Base-by-base conservation (phyloP, 1,284 basidiomycete species). In the Ustilago sp. region DNA sequence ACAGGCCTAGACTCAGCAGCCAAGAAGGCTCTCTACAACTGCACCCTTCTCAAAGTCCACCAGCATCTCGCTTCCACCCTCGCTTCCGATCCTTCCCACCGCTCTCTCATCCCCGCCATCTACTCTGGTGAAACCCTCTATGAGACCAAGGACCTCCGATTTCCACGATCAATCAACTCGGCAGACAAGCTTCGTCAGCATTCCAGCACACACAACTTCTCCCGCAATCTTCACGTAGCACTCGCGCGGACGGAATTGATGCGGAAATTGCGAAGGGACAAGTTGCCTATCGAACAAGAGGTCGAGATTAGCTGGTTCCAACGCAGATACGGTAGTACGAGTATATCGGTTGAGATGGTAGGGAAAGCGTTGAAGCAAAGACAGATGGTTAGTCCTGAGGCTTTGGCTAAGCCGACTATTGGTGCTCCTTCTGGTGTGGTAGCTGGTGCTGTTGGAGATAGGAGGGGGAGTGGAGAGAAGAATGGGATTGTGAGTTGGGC, bases 291-390 rank as follows among this genome's bases (percentile, higher is more conserved):
- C 51, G 63, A 69, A 12, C 47, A 80, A 41, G 80, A 82, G 53
- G 78, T 80, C n/a, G 82, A 83, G 59, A 76, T 83, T 60, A 71
- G 68, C 13, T 82, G 72, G 77, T 83, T 83, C 65, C 69, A 78
- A 59, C 55, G 73, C 8, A 59, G 65, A 8, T 83, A 83, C 23
- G 79, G 79, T 17, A 74, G 76, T 34, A 57, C 64, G 6, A 65
- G 65, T 52, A 75, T 83, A 35, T 53, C 79, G 9, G 62, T 74
- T 4, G 74, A 79, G 6, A 59, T 58, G 38, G 62, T 83, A 41
- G 59, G 53, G 2, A 65, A 57, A 52, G 70, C 70, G 28, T 43
- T 83, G 41, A 54, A 68, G 13, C 56, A 74, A 50, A 61, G 69
- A 41, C 74, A 66, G 59, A 65, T 61, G 63, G 75, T 77, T 12